A percentile compares a stretch with the other conserved stretches of the same genome.
Conservation (phyloP, 306 rosid genomes). For the Cotoneaster glaucophyllus region DNA sequence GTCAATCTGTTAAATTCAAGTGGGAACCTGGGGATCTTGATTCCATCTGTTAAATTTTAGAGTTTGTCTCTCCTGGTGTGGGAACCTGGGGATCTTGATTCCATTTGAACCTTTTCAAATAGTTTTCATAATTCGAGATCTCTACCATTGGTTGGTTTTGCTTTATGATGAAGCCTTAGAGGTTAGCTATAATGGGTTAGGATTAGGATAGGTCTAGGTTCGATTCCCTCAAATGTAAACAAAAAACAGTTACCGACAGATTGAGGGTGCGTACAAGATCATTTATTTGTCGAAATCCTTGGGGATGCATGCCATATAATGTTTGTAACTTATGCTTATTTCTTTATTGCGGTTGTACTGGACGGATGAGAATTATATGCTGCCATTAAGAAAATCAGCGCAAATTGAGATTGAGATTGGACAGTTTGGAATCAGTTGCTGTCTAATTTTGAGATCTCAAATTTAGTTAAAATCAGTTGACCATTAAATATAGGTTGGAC, state of each 20-base stretch:
- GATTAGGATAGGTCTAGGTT: not conserved
- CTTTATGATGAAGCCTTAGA: not conserved
- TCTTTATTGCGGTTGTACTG: not conserved
- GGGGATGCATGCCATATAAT: too few species aligned
- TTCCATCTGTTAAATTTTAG: too few species aligned
- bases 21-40: too few species aligned
- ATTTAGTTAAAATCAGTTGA: slow-evolving; percentile 8
- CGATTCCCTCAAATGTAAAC: not conserved
- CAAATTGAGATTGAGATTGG: not conserved
- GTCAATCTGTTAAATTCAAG: too few species aligned
- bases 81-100: too few species aligned
- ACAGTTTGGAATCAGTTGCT: not conserved
- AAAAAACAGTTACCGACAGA: not conserved
- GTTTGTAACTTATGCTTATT: not conserved
- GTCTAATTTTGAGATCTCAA: not conserved
- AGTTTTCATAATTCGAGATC: too few species aligned
- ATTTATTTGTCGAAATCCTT: too few species aligned
- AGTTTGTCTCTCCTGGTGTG: too few species aligned
- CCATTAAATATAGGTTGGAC: slow-evolving; percentile 4
- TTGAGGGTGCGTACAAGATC: not conserved
- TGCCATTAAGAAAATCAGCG: not conserved
- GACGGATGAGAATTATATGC: not conserved
- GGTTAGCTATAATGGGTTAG: too few species aligned
- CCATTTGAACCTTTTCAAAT: too few species aligned
- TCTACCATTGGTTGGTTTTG: too few species aligned